A percentile compares a stretch with the other conserved stretches of the same genome.
Conservation (phyloP, 1,284 basidiomycete species). For the Sanguinoderma infundibulare region DNA sequence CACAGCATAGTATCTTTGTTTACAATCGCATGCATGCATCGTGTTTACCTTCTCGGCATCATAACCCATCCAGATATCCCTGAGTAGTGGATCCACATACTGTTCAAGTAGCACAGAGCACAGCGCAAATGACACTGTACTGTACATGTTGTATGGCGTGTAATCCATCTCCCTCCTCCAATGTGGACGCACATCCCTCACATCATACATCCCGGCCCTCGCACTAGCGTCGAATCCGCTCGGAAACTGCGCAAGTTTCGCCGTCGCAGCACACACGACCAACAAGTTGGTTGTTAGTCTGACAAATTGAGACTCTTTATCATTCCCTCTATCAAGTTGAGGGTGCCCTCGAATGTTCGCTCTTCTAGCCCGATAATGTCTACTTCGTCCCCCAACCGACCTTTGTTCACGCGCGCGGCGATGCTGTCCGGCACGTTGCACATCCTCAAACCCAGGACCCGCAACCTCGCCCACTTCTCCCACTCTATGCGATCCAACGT, state of each 20-base stretch:
- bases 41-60: background rate
- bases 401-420: constrained; percentile 52
- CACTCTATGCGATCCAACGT: constrained; percentile 58
- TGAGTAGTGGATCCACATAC: background rate
- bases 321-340: constrained; percentile 16
- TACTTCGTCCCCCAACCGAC: constrained; percentile 64
- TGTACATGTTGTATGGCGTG: constrained; percentile 1
- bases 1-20: background rate
- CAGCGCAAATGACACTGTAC: background rate
- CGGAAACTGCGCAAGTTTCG: too few relatives aligned
- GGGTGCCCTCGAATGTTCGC: constrained; percentile 8
- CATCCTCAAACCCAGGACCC: constrained; percentile 56
- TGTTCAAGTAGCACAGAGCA: background rate
- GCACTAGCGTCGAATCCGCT: too few relatives aligned
- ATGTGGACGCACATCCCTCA: background rate
- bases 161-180: background rate
- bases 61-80: background rate
- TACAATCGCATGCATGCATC: background rate
- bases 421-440: constrained; percentile 49
- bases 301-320: constrained; percentile 17
- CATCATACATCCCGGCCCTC: too few relatives aligned
- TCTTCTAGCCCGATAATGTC: constrained; percentile 45
- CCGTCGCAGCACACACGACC: too few relatives aligned
- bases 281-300: background rate
- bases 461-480: constrained; percentile 54